A percentile compares a stretch with the other conserved stretches of the same genome.
phyloP scores from a whole-genome alignment of 257 asterid species.

The Cordia subcordata region DNA sequence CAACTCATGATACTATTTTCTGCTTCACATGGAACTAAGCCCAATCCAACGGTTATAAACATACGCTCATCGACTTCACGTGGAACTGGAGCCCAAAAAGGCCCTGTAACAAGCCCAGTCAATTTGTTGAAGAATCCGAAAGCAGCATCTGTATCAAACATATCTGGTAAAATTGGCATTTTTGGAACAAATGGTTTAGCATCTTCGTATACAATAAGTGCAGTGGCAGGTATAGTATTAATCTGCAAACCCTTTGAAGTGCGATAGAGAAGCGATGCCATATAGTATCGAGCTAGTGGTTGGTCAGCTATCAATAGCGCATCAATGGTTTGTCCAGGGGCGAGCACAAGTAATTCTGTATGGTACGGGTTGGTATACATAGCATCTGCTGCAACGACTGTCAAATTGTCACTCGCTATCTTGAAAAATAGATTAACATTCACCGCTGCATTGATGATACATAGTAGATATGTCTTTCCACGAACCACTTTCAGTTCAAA shows the following conservation, averaged over 20 bases:
- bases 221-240: neutral
- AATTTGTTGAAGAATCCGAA: neutral
- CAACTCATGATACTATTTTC: neutral
- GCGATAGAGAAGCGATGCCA: conserved; percentile 1
- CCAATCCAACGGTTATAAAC: conserved; percentile 1
- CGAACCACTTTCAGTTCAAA: neutral
- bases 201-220: neutral
- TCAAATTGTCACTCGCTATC: neutral
- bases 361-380: neutral
- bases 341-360: neutral
- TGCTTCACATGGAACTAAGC: neutral
- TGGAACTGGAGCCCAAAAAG: neutral
- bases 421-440: neutral
- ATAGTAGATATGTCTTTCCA: conserved; percentile 1
- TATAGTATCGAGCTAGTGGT: neutral
- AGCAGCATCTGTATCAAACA: neutral
- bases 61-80: neutral
- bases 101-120: neutral
- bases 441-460: conserved; percentile 1
- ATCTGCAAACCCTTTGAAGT: neutral
- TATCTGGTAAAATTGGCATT: neutral
- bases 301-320: neutral
- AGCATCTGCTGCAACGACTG: neutral
- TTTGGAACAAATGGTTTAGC: neutral
- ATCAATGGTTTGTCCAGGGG: conserved; percentile 1